Conservation (phyloP, 768 basidiomycete species). For the Xanthoconium stramineum region DNA sequence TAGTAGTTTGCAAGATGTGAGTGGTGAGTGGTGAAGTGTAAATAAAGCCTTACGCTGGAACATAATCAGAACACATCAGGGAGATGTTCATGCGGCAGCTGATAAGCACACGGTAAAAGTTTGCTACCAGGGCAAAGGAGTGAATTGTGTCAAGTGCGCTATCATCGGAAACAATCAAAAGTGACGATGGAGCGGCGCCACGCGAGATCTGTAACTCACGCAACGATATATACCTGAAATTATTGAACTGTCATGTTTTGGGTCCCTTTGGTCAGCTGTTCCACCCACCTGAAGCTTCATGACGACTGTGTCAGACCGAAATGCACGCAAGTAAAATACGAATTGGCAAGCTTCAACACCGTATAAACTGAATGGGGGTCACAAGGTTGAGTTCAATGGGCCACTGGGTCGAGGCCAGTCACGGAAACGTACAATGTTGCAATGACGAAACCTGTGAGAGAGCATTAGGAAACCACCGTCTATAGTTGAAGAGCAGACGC, state of each 20-base stretch:
- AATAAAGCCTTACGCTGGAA: neutral
- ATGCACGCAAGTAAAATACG: conserved; percentile 2
- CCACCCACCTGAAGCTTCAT: conserved; percentile 3
- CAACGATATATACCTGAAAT: conserved; percentile 4
- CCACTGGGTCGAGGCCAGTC: no score
- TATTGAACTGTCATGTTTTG: neutral
- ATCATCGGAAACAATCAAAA: neutral
- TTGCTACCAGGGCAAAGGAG: neutral
- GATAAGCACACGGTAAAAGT: neutral
- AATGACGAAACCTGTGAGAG: neutral
- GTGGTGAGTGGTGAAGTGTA: no score
- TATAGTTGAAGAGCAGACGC: neutral
- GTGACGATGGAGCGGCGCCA: neutral
- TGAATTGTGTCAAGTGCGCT: conserved; percentile 6
- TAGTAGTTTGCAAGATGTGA: neutral
- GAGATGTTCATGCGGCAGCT: neutral
- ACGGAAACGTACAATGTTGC: conserved; percentile 2
- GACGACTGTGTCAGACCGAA: neutral
- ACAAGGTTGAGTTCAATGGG: neutral
- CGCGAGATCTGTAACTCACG: neutral
- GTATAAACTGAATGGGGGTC: neutral
- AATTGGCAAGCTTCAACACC: conserved; percentile 11
- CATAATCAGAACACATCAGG: neutral
- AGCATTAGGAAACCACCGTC: no score
- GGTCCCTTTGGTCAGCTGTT: neutral